Base-by-base conservation (phyloP, 768 basidiomycete species). In the Phylloporus scabripes region DNA sequence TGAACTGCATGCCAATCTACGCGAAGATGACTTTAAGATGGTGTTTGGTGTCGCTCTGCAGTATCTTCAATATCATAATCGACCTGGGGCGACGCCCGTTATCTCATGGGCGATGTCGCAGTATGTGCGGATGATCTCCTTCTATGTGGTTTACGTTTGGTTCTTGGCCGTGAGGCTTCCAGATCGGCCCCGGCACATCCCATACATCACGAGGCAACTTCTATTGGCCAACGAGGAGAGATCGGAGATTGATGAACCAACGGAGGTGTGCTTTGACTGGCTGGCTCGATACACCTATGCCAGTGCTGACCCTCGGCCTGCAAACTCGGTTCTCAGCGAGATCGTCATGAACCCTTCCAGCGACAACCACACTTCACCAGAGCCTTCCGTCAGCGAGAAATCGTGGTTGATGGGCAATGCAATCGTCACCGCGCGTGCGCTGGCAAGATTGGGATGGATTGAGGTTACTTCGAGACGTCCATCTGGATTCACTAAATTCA, bases 261-360 rank as follows among this genome's bases (percentile, higher is more conserved):
- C 93, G 0, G 92, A 97, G 62, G 95, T 98, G 31, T 95, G 92
- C 68, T 94, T 98, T 61, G 96, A 99, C 65, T 98, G 94, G 92
- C 76, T 99, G 15, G 87, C 92, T 9, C 78, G 96, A 15, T 96
- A 96, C 63, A 87, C 95, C 0, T 97, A 94, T 59, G 92, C 85
- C 12, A 92, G 87, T 59, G 92, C 92, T 14, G 93, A 96, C 62
- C 94, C 95, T 1, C 81, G 88, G 14, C 92, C 95, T 2, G 81
- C 92, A 1, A 77, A 75, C 28, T 91, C 90, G 1, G 74, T 85
- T 44, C 76, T 97, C 47, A 80, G 77, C 53, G 87, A 93, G 31
- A 80, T 93, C 45, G 75, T 95, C 44, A 83, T 85, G 78, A 80
- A 79, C 42, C 74, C 80, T 2, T 67, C 68, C 42, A 59, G 55